Evolutionary conservation across 306 rosid species (phyloP).

Genomic region (Fragaria ananassa): DNA sequence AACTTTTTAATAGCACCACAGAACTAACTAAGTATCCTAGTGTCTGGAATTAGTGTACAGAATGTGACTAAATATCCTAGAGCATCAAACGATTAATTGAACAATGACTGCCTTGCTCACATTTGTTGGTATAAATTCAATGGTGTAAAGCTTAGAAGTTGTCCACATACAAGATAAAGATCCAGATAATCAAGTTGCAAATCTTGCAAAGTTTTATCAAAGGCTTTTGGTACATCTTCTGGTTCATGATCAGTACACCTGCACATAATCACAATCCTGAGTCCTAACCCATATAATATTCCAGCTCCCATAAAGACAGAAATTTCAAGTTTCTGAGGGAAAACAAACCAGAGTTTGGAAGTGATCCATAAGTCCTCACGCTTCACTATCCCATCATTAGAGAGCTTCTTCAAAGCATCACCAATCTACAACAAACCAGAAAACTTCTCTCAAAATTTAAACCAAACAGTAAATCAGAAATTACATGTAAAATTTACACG

Average conservation of each 20-base stretch:
- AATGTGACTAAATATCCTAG: background rate
- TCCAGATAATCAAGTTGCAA: conserved; percentile 48
- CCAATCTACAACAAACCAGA: conserved; percentile 47
- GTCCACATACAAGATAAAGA: conserved; percentile 50
- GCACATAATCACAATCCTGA: background rate
- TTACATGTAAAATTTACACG: too few species aligned
- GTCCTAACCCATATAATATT: conserved; percentile 23
- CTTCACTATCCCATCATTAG: conserved; percentile 54
- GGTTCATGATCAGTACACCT: conserved; percentile 68
- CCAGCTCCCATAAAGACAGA: conserved; percentile 25
- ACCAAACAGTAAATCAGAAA: background rate
- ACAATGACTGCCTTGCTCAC: background rate
- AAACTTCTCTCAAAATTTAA: conserved; percentile 3
- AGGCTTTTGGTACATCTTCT: conserved; percentile 65
- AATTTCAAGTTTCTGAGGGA: background rate
- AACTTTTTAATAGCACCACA: background rate
- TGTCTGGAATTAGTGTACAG: background rate
- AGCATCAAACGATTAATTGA: background rate
- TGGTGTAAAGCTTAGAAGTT: background rate
- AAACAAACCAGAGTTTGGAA: conserved; percentile 66
- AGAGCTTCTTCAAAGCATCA: conserved; percentile 47
- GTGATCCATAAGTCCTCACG: conserved; percentile 74
- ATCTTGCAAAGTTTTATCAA: conserved; percentile 53
- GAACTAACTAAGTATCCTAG: background rate
- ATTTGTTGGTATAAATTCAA: background rate